Base-by-base conservation (phyloP, 1,284 basidiomycete species). In the Stygiomarasmius scandens region DNA sequence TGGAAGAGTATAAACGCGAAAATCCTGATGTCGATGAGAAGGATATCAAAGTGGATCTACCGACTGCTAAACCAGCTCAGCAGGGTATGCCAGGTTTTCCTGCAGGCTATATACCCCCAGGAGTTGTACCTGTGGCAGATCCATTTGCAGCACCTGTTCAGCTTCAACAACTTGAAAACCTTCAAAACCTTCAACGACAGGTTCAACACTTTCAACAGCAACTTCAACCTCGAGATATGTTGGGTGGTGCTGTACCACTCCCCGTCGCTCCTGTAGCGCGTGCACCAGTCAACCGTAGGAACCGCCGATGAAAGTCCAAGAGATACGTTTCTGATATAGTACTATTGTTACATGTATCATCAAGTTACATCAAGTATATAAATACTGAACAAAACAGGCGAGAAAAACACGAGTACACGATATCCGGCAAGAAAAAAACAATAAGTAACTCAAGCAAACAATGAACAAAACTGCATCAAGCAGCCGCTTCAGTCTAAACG, bases 1-100 rank as follows among this genome's bases (percentile, higher is more conserved):
- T 85, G 24, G 80, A 80, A 32, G 79, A 87, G n/a, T 82, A 82
- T 66, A 82, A 79, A 61, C 70, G 69, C 19, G 70, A 76, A 0
- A 77, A 87, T 51, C 87, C 87, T 14, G 83, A 87, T 19, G 69
- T 86, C 20, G 73, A 78, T 24, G 80, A 81, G 16, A 72, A 79
- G 20, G 80, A 79, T 32, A 67, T 90, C 56, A 74, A 79, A 46
- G 79, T 89, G 38, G 87, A 87, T 52, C 63, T 86, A 1, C 84
- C 83, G 3, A 63, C 58, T 9, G 61, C 71, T 46, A 63, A 73
- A n/a, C 61, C 58, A 4, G 51, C 60, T 29, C 52, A 20, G 61
- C 63, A 10, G 29, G 25, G 22, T 43, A 44, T 32, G 24, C 46
- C 49, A 12, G 36, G 16, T 12, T 12, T 48, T 9, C 54, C 46